Evolutionary conservation across 2,329 filamentous ascomycete species (phyloP).

Genomic region (Purpureocillium lavendulum): DNA sequence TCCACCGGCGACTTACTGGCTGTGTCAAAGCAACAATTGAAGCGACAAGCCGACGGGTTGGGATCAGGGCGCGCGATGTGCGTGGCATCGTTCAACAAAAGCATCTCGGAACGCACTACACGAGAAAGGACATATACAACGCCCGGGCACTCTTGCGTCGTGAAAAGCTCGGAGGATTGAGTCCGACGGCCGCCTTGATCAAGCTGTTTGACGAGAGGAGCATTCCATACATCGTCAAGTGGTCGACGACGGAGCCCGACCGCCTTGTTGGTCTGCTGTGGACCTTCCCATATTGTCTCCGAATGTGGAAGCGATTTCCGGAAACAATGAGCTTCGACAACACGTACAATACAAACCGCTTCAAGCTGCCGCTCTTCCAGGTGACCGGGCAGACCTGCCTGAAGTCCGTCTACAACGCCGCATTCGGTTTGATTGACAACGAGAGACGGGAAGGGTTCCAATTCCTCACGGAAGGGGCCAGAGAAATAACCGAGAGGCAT

Average conservation of each 20-base stretch:
- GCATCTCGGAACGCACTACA: too few species aligned
- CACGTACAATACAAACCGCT: slow-evolving; percentile 1
- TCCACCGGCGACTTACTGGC: slow-evolving; percentile 3
- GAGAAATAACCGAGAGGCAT: background rate
- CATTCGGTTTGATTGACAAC: slow-evolving; percentile 7
- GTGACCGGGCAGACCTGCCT: too few species aligned
- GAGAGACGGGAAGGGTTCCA: slow-evolving; percentile 3
- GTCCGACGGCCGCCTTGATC: too few species aligned
- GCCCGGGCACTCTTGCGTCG: too few species aligned
- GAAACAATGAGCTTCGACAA: slow-evolving; percentile 3
- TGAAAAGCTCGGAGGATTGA: too few species aligned
- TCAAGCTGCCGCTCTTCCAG: too few species aligned
- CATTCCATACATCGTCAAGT: too few species aligned
- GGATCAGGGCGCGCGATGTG: too few species aligned
- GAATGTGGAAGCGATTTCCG: slow-evolving; percentile 2
- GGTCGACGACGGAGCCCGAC: too few species aligned
- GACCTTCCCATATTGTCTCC: slow-evolving; percentile 1
- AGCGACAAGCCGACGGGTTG: slow-evolving; percentile 3
- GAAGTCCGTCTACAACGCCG: slow-evolving; percentile 6
- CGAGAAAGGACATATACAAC: too few species aligned
- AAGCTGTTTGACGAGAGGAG: too few species aligned
- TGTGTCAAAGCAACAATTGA: slow-evolving; percentile 5
- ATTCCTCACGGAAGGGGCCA: slow-evolving; percentile 1
- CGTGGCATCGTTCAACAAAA: too few species aligned
- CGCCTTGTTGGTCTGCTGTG: background rate